phyloP scores from a whole-genome alignment of 352 stramenopile genomes.

The Peronospora belbahrii region DNA sequence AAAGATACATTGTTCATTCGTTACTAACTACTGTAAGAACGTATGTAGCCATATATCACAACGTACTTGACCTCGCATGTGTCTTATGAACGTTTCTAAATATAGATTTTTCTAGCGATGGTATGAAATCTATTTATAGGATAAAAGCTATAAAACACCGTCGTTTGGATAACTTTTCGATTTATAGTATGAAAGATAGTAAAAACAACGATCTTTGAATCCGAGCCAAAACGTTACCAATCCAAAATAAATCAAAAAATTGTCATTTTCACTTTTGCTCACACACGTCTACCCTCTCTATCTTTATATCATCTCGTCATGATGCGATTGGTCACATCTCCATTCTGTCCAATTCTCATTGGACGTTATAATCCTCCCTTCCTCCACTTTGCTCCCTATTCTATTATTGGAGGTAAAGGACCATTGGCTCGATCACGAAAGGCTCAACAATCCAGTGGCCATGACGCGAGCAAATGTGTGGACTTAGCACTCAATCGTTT shows the following conservation, averaged over 20 bases:
- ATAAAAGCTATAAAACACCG: too few species aligned
- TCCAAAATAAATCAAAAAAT: background rate
- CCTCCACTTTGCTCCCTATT: conserved; percentile 4
- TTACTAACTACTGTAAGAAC: too few species aligned
- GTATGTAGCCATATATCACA: too few species aligned
- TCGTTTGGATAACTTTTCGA: too few species aligned
- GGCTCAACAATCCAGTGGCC: conserved; percentile 3
- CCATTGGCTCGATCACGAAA: conserved; percentile 21
- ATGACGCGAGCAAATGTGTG: background rate
- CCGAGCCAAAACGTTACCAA: too few species aligned
- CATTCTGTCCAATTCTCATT: conserved; percentile 5
- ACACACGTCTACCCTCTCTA: too few species aligned
- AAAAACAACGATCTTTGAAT: too few species aligned
- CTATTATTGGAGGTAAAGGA: conserved; percentile 13
- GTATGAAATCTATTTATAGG: too few species aligned
- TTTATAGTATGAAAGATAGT: too few species aligned
- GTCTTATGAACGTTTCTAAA: too few species aligned
- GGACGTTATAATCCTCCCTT: conserved; percentile 5
- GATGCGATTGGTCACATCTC: conserved; percentile 15
- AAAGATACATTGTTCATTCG: too few species aligned
- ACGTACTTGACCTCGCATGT: conserved; percentile 25
- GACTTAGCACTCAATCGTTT: conserved; percentile 46
- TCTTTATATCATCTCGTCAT: background rate
- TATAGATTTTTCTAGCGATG: too few species aligned
- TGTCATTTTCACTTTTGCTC: conserved; percentile 15